Evolutionary conservation across 2,329 filamentous ascomycete genomes (phyloP).

Genomic region (Penicillium thymicola): DNA sequence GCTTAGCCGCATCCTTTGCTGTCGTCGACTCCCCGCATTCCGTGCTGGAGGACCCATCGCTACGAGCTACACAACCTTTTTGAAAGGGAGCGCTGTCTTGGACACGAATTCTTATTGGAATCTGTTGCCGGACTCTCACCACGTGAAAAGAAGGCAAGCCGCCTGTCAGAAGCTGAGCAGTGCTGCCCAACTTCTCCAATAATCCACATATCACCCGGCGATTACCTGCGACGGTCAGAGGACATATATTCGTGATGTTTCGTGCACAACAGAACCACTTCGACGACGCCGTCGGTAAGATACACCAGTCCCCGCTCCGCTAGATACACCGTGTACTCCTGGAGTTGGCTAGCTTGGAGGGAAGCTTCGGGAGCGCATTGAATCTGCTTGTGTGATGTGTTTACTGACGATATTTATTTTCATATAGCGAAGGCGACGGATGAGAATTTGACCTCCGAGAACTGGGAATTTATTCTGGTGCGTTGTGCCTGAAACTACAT

Average conservation of each 20-base stretch:
- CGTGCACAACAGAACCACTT: constrained; percentile 65
- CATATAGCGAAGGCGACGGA: constrained; percentile 77
- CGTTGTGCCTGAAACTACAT: constrained; percentile 13
- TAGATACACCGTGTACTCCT: background rate
- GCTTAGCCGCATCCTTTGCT: background rate
- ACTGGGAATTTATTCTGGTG: constrained; percentile 69
- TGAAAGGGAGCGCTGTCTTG: background rate
- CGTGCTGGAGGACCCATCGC: constrained; percentile 5
- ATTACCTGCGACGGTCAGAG: constrained; percentile 7
- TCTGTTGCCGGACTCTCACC: background rate
- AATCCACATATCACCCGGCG: constrained; percentile 5
- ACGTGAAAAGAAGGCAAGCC: background rate
- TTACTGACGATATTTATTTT: constrained; percentile 27
- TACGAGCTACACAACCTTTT: background rate
- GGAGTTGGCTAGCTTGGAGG: background rate
- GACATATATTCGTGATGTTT: constrained; percentile 47
- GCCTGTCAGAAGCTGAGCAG: constrained; percentile 2
- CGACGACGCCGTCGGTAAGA: constrained; percentile 66
- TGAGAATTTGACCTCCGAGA: constrained; percentile 90
- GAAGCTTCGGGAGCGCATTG: background rate
- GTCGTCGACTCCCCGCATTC: constrained; percentile 23
- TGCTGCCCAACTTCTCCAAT: constrained; percentile 15
- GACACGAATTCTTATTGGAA: background rate
- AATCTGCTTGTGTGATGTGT: background rate
- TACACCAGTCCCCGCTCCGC: background rate